Base-by-base conservation (phyloP, 371 early-diverging fungal genomes). In the Mortierella sp. region DNA sequence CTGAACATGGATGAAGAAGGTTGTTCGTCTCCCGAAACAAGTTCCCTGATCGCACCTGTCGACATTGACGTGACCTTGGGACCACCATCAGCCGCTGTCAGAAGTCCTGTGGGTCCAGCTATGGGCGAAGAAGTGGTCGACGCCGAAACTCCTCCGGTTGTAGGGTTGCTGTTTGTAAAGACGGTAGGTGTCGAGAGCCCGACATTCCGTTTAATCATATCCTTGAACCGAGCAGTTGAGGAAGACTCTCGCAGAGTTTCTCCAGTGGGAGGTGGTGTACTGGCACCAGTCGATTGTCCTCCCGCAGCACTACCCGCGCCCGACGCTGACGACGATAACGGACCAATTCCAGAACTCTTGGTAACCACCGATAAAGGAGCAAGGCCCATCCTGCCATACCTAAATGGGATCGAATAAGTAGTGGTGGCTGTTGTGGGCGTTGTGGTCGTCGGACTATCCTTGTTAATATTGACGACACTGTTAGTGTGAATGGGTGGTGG, bases 201-300 rank as follows among this genome's bases (percentile, higher is more conserved):
- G 6, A 80, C 84, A 59, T 83, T 83, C 3, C 85, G 72, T 31
- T 84, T 84, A n/a, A 84, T 46, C 73, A 84, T 75, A 28, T 80
- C 81, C 37, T 78, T 84, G 57, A 84, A 75, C 21, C 85, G 78
- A 13, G 73, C 54, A 24, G 80, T 73, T 9, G 85, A 80, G 0
- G 85, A 78, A 3, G 54, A 76, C 46, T 76, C 83, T 51, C 70
- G 75, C 0, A 34, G 31, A 6, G 76, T 53, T 31, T 79, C 79
- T 9, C 74, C 50, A 9, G 71, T 61, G 16, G 16, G 14, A 0
- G 75, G 64, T 19, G 72, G 64, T 19, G 72, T 72, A 24, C 67
- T 64, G 11, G 67, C 40, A 6, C 67, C 67, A 37, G 67, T 24
- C 8, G 67, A 64, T 21, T 37, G 67, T 37, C 67, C 67, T 37